A percentile compares a stretch with the other conserved stretches of the same genome.
These are phyloP conservation scores for Blepharisma undulans DNA, from an alignment of 169 alveolate species.

Conservation along the genomic window DNA sequence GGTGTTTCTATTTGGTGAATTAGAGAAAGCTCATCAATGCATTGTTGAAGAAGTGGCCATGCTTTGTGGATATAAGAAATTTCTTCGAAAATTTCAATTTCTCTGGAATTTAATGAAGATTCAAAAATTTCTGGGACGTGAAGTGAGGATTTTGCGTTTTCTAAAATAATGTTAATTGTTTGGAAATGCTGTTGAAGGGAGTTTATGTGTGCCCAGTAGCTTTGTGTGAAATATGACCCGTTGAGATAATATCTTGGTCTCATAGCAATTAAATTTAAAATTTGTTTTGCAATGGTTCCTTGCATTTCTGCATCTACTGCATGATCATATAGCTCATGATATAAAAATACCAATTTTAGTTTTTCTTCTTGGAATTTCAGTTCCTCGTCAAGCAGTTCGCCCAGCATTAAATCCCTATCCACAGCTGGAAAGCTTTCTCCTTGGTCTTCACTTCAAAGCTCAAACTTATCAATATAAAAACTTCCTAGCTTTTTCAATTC, in stretches of 20 bases:
- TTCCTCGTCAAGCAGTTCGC: slow-evolving; percentile 71
- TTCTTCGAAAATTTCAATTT: neutral
- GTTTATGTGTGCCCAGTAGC: slow-evolving; percentile 73
- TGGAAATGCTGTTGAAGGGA: slow-evolving; percentile 57
- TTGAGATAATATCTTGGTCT: slow-evolving; percentile 78
- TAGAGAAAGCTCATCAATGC: neutral
- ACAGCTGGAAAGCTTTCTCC: slow-evolving; percentile 69
- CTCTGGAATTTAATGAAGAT: neutral
- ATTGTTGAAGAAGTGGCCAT: neutral
- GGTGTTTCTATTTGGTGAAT: neutral
- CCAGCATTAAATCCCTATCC: slow-evolving; percentile 70
- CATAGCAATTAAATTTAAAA: slow-evolving; percentile 72
- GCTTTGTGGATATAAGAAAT: neutral
- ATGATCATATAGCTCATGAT: slow-evolving; percentile 75
- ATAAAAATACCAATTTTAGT: slow-evolving; percentile 60
- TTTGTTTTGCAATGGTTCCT: slow-evolving; percentile 57
- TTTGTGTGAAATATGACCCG: slow-evolving; percentile 69
- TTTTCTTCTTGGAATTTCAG: slow-evolving; percentile 69
- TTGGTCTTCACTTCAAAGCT: slow-evolving; percentile 69
- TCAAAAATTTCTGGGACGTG: neutral
- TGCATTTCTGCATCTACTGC: slow-evolving; percentile 46
- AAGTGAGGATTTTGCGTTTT: neutral
- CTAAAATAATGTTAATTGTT: neutral
- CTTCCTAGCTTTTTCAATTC: slow-evolving; percentile 77
- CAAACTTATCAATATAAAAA: slow-evolving; percentile 73